Conservation (phyloP, 2,329 filamentous ascomycete species). For the Colletotrichum tropicale region DNA sequence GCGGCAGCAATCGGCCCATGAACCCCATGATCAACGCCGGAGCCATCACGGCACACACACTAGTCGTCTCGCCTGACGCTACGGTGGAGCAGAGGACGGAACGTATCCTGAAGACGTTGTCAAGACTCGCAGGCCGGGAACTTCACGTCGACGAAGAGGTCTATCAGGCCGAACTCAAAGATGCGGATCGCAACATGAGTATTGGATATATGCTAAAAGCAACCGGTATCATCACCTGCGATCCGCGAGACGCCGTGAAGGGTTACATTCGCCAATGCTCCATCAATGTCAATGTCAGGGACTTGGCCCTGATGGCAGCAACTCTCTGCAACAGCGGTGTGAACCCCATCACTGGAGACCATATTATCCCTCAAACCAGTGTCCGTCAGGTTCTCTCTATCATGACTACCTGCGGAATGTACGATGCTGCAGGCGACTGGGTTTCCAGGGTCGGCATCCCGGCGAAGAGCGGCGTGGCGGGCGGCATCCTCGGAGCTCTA, state of each 20-base stretch:
- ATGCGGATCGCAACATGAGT: slow-evolving; percentile 37
- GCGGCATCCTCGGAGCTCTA: slow-evolving; percentile 38
- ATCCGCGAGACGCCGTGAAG: slow-evolving; percentile 36
- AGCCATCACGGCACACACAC: slow-evolving; percentile 36
- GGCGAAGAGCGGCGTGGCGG: slow-evolving; percentile 43
- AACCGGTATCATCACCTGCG: slow-evolving; percentile 38
- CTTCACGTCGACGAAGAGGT: slow-evolving; percentile 41
- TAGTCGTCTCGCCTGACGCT: slow-evolving; percentile 31
- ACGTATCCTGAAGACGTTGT: slow-evolving; percentile 37
- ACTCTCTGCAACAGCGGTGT: slow-evolving; percentile 40
- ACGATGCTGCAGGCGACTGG: slow-evolving; percentile 66
- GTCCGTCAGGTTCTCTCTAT: slow-evolving; percentile 43
- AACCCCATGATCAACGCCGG: slow-evolving; percentile 42
- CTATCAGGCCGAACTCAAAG: slow-evolving; percentile 39
- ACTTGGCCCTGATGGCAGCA: slow-evolving; percentile 43
- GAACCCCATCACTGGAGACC: slow-evolving; percentile 35
- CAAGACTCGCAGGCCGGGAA: slow-evolving; percentile 37
- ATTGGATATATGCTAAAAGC: slow-evolving; percentile 46
- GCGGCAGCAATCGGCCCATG: slow-evolving; percentile 33
- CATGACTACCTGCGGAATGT: slow-evolving; percentile 47
- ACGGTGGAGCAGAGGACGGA: slow-evolving; percentile 37
- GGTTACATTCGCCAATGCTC: slow-evolving; percentile 45
- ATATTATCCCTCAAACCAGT: slow-evolving; percentile 37
- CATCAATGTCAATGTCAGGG: slow-evolving; percentile 44
- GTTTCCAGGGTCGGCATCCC: slow-evolving; percentile 65